phyloP scores from a whole-genome alignment of 306 rosid genomes.

The Sechiopsis laciniata region DNA sequence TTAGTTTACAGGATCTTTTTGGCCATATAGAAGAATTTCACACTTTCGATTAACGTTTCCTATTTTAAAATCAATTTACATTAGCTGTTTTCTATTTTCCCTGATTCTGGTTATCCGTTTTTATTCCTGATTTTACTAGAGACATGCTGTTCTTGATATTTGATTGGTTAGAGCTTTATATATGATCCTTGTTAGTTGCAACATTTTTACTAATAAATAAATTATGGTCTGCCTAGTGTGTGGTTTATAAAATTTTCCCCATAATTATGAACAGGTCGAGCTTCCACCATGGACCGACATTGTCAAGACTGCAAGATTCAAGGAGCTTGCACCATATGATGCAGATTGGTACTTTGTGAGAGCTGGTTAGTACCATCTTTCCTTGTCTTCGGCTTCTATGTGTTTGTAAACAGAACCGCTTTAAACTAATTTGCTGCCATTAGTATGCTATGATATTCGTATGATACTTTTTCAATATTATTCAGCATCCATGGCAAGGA shows the following conservation, averaged over 20 bases:
- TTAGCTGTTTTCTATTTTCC: no score
- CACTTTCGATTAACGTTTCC: no score
- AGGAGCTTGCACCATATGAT: constrained; percentile 70
- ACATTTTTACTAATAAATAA: not conserved
- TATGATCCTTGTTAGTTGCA: not conserved
- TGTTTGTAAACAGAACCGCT: not conserved
- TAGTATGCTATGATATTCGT: not conserved
- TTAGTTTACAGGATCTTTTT: no score
- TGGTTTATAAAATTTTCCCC: not conserved
- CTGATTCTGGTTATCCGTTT: not conserved
- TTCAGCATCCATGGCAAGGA: constrained; percentile 69
- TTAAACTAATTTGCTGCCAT: no score
- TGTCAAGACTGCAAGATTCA: constrained; percentile 62
- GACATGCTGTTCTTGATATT: not conserved
- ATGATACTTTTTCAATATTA: not conserved
- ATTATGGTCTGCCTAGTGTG: not conserved
- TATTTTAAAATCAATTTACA: no score
- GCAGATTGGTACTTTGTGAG: constrained; percentile 70
- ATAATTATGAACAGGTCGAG: constrained; percentile 39
- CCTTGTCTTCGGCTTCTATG: not conserved
- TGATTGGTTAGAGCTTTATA: not conserved
- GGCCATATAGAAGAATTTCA: no score
- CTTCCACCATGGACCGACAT: constrained; percentile 75
- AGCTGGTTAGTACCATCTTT: constrained; percentile 40
- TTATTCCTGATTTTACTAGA: not conserved